Evolutionary conservation across 257 asterid genomes (phyloP), one percentile per base, ranked within the genome.

Genomic region (Osmanthus fragrans): DNA sequence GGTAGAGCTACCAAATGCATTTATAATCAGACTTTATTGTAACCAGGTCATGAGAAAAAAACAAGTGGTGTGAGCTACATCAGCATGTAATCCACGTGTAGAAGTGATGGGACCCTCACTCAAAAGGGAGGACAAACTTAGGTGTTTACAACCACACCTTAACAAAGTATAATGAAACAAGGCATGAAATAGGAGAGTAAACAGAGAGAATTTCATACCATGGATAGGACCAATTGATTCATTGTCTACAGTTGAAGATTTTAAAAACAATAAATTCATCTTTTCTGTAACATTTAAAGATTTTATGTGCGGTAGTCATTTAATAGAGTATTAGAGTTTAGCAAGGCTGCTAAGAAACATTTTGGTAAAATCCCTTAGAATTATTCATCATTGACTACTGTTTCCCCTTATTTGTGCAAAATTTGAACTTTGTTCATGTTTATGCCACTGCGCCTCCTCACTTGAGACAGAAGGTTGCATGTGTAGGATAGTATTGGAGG

Each of bases 1-100:
- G 74, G 47, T 33, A 45, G 32, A 77, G 71, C 81, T 56, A 81
- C 60, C 73, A 70, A 58, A 74, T 10, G 58, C 79, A 71, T 71
- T 71, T 21, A 40, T 13, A 49, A 4, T 34, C 39, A 70, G 49
- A 69, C 49, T 34, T 69, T 69, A 32, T 9, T 25, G 10, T 42
- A 69, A 69, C 23, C 60, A 71, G 32, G 13, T 40, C 60, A 21
- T 58, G 15, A 58, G 4, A 21, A 21, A 21, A 21, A 58, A 58
- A 58, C 66, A 23, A 4, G 32, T 21, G 30, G 32, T 13, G 30
- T 15, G 12, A 40, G 39, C 54, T 25, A 40, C 75, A 71, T 71
- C 75, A 71, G 40, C 42, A 77, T 19, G 73, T 58, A 78, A 76
- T 60, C 49, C 75, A 51, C 25, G 72, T 72, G 69, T 71, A 36